These are phyloP conservation scores for Candida coquimbonensis DNA, from an alignment of 805 yeast species.

Conservation along the genomic window DNA sequence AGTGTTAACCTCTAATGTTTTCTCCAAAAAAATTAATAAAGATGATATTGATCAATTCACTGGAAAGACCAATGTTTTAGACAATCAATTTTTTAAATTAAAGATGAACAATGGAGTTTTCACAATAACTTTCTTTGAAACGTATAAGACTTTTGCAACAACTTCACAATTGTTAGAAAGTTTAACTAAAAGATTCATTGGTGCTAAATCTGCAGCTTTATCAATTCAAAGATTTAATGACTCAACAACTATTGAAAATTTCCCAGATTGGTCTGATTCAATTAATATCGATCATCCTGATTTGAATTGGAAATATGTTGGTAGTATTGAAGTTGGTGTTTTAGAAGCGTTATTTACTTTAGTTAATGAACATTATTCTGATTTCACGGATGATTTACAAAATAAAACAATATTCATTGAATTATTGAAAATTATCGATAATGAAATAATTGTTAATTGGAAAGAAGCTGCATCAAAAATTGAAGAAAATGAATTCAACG, in stretches of 20 bases:
- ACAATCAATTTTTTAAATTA: slow-evolving; percentile 36
- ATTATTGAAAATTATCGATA: slow-evolving; percentile 58
- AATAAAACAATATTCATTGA: slow-evolving; percentile 57
- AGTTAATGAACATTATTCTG: slow-evolving; percentile 65
- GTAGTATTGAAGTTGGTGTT: slow-evolving; percentile 76
- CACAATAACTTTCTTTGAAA: slow-evolving; percentile 62
- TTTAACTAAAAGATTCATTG: slow-evolving; percentile 47
- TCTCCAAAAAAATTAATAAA: slow-evolving; percentile 35
- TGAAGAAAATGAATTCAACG: slow-evolving; percentile 24
- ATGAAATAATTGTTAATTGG: slow-evolving; percentile 52
- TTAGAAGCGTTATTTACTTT: slow-evolving; percentile 69
- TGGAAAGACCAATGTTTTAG: slow-evolving; percentile 24
- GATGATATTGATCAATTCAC: slow-evolving; percentile 37
- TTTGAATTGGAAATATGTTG: slow-evolving; percentile 58
- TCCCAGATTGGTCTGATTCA: slow-evolving; percentile 54
- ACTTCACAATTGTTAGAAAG: slow-evolving; percentile 46
- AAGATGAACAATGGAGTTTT: slow-evolving; percentile 59
- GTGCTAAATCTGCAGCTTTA: slow-evolving; percentile 55
- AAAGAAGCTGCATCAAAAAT: slow-evolving; percentile 26
- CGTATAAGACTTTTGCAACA: slow-evolving; percentile 60
- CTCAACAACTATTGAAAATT: slow-evolving; percentile 16
- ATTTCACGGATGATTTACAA: slow-evolving; percentile 61
- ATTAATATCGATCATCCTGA: slow-evolving; percentile 33
- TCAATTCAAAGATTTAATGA: slow-evolving; percentile 36
- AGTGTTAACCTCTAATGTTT: slow-evolving; percentile 63